Evolutionary conservation across 2,329 filamentous ascomycete genomes (phyloP).

Genomic region (Alternaria arborescens): DNA sequence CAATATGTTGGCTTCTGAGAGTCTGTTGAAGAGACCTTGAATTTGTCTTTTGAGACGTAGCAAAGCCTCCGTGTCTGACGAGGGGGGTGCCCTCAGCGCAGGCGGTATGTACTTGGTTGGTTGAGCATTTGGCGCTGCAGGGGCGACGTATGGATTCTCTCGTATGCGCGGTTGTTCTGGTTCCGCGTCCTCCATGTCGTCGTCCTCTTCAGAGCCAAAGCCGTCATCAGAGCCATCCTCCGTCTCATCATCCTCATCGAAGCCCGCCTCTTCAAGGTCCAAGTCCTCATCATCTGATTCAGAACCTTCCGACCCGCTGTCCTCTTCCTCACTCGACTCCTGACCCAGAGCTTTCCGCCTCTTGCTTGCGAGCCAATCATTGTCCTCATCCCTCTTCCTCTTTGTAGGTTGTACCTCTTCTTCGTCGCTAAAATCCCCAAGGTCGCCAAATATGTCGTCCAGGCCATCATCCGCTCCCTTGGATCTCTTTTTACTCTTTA

Average conservation of each 20-base stretch:
- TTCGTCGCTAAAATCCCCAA: slow-evolving; percentile 60
- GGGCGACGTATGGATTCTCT: slow-evolving; percentile 91
- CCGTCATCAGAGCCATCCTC: slow-evolving; percentile 47
- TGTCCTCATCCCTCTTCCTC: slow-evolving; percentile 66
- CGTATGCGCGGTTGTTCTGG: slow-evolving; percentile 57
- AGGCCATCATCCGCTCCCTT: slow-evolving; percentile 83
- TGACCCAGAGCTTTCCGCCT: slow-evolving; percentile 59
- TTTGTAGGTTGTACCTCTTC: slow-evolving; percentile 60
- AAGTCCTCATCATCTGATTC: slow-evolving; percentile 45
- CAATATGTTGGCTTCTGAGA: slow-evolving; percentile 89
- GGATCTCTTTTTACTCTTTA: slow-evolving; percentile 76
- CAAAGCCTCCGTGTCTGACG: slow-evolving; percentile 72
- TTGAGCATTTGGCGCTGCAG: slow-evolving; percentile 58
- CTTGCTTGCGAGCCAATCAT: slow-evolving; percentile 68
- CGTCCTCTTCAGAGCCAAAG: slow-evolving; percentile 35
- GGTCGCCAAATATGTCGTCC: slow-evolving; percentile 76
- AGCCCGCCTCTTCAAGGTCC: slow-evolving; percentile 27
- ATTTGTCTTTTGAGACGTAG: slow-evolving; percentile 78
- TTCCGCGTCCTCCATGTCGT: slow-evolving; percentile 38
- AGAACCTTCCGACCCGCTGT: slow-evolving; percentile 33
- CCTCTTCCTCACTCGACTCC: slow-evolving; percentile 31
- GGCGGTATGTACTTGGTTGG: slow-evolving; percentile 86
- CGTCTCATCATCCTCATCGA: slow-evolving; percentile 27
- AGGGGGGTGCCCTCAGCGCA: slow-evolving; percentile 72
- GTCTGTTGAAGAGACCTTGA: slow-evolving; percentile 88